Percentiles rank a stretch among this genome's conserved stretches.
Conservation (phyloP, 371 early-diverging fungal genomes). For the Haplosporangium sp. region DNA sequence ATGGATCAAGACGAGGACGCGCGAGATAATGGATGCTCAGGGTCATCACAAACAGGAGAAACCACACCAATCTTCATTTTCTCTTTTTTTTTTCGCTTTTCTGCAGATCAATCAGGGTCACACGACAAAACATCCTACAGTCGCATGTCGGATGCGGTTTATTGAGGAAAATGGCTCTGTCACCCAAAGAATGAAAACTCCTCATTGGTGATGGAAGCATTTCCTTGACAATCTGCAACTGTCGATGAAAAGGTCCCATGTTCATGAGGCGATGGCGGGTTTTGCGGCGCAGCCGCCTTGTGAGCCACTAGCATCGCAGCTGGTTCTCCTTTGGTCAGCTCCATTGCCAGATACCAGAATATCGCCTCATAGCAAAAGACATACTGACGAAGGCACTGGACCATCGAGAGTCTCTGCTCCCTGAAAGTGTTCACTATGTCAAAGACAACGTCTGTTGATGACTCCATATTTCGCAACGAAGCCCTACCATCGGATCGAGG, state of each 20-base stretch:
- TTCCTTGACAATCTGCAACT: slow-evolving; percentile 6
- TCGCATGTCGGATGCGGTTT: background rate
- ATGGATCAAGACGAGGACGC: no score
- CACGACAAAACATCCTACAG: no score
- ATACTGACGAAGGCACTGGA: slow-evolving; percentile 90
- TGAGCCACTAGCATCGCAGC: no score
- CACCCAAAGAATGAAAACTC: slow-evolving; percentile 28
- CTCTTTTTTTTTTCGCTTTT: no score
- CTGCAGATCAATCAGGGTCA: background rate
- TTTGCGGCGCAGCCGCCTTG: background rate
- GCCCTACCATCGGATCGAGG: background rate
- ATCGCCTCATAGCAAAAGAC: slow-evolving; percentile 93
- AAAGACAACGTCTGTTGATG: slow-evolving; percentile 65
- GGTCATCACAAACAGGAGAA: no score
- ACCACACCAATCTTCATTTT: no score
- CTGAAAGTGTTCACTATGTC: slow-evolving; percentile 76
- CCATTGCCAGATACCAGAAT: slow-evolving; percentile 61
- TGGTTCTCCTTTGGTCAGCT: background rate
- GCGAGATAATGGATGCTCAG: no score
- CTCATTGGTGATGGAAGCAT: slow-evolving; percentile 12
- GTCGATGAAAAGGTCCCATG: background rate
- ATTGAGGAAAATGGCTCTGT: background rate
- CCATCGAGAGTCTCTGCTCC: slow-evolving; percentile 86
- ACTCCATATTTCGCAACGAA: background rate
- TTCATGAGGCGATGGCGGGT: background rate